Evolutionary conservation across 371 early-diverging fungal genomes (phyloP).

Genomic region (Mortierella sp.): DNA sequence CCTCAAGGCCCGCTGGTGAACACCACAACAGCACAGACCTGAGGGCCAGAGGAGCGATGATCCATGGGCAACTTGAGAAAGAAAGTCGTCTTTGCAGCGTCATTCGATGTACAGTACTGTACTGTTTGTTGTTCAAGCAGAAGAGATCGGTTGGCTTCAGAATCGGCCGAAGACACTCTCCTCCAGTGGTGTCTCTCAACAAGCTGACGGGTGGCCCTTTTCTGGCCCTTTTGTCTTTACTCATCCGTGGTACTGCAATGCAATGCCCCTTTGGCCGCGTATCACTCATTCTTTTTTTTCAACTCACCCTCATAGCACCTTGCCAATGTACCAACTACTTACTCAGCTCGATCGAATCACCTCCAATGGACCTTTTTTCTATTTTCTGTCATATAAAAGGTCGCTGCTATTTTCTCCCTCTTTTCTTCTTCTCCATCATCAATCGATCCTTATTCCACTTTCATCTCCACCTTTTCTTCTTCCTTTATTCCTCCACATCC

Average conservation of each 20-base stretch:
- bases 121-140: background rate
- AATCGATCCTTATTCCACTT: slow-evolving; percentile 1
- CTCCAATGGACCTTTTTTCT: background rate
- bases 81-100: background rate
- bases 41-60: background rate
- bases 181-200: background rate
- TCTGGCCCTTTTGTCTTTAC: background rate
- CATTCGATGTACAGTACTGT: background rate
- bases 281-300: background rate
- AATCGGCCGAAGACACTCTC: background rate
- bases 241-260: background rate
- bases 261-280: background rate
- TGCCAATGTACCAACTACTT: no score
- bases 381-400: background rate
- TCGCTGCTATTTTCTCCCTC: background rate
- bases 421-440: slow-evolving; percentile 1
- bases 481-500: background rate
- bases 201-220: slow-evolving; percentile 10
- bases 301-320: no score
- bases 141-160: background rate
- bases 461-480: background rate
- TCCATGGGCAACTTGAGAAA: background rate
- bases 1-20: background rate
- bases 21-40: background rate
- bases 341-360: background rate